These are phyloP conservation scores for Pezicula carpinea DNA, from an alignment of 2,329 filamentous ascomycete genomes.

Conservation along the genomic window DNA sequence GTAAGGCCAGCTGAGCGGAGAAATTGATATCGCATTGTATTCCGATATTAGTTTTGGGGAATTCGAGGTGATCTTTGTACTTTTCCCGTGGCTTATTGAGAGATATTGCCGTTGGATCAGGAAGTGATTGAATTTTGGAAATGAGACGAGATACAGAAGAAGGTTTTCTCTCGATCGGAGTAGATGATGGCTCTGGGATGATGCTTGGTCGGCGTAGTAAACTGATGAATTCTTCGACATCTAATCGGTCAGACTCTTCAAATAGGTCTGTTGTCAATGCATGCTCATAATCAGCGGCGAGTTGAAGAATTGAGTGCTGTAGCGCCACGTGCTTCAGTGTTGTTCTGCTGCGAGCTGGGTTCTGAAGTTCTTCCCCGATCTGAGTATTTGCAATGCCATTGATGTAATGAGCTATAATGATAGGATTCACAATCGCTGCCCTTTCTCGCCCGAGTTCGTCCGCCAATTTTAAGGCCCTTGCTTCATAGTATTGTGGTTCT, in stretches of 20 bases:
- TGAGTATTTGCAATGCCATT: conserved; percentile 44
- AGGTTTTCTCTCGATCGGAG: background rate
- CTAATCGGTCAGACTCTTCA: conserved; percentile 27
- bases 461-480: conserved; percentile 38
- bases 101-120: conserved; percentile 37
- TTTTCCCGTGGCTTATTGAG: conserved; percentile 47
- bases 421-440: conserved; percentile 16
- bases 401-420: conserved; percentile 42
- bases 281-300: conserved; percentile 50
- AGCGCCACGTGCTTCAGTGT: conserved; percentile 33
- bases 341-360: conserved; percentile 9
- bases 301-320: conserved; percentile 49
- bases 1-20: conserved; percentile 73
- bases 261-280: conserved; percentile 47
- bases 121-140: conserved; percentile 23
- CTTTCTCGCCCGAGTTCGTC: conserved; percentile 26
- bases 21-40: conserved; percentile 93
- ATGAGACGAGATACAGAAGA: conserved; percentile 12
- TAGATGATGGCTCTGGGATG: conserved; percentile 26
- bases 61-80: conserved; percentile 63
- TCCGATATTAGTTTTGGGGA: conserved; percentile 71
- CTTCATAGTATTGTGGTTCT: conserved; percentile 43
- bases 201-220: conserved; percentile 36
- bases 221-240: conserved; percentile 45
- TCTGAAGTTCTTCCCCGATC: conserved; percentile 38